Evolutionary conservation across 495 filamentous ascomycete genomes (phyloP), one percentile per base, ranked within the genome.

Genomic region (Penicillium steckii): DNA sequence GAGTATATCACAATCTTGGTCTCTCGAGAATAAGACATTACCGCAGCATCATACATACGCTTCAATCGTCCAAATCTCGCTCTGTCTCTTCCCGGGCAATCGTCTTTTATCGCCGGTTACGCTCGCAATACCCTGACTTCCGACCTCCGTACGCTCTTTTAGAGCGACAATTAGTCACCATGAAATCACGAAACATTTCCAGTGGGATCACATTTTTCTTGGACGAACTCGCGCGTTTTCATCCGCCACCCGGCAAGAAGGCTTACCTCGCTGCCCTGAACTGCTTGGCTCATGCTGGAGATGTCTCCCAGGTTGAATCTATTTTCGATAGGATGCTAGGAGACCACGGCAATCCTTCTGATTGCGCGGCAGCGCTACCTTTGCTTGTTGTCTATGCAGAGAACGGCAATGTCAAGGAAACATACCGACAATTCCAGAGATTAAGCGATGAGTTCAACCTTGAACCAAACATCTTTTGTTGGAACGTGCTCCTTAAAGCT

Each of bases 401-500:
- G 23, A 68, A 78, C 45, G 86, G 82, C 0, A 81, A 95, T 47
- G 64, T 85, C 1, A 52, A 67, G 17, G 76, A 80, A 30, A 82
- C 85, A 9, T 57, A 72, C 3, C 60, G 69, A 8, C 78, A 85
- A 45, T 91, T 96, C 44, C 42, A 82, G 22, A 70, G 80, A 8
- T 75, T 90, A 2, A 55, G 64, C 10, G 60, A 66, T 2, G 75
- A 81, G 41, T 83, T 83, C 50, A 69, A 74, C 0, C 56, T 88
- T 12, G 44, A 70, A 15, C 85, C 82, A 17, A 78, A 80, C 53
- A 64, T 69, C 0, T 53, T 70, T 10, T 80, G 79, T 37, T 95
- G 85, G 84, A 96, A 97, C 61, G 85, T 87, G 24, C 63, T 96
- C 26, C 71, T 98, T 13, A 80, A 85, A 51, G 88, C 89, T 3